These are phyloP conservation scores for Apostasia shenzhenica DNA, from an alignment of 106 monocot genomes.

Conservation along the genomic window DNA sequence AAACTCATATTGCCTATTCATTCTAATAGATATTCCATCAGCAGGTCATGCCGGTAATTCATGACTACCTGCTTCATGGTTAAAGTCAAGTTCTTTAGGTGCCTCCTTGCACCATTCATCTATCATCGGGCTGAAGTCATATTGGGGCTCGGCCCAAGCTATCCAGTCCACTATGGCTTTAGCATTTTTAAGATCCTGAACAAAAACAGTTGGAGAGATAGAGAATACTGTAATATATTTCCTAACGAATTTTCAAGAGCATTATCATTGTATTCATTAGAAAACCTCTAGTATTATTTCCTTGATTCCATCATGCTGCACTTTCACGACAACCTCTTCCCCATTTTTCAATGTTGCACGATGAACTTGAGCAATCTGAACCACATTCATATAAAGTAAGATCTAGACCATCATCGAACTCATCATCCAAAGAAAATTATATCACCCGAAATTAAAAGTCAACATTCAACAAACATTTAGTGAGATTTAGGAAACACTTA, in stretches of 20 bases:
- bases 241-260: neutral
- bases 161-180: slow-evolving; percentile 96
- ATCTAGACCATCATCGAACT: neutral
- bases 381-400: slow-evolving; percentile 3
- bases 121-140: slow-evolving; percentile 88
- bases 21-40: no score
- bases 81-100: slow-evolving; percentile 97
- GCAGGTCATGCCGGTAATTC: neutral
- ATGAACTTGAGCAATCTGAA: slow-evolving; percentile 97
- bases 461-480: neutral
- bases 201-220: slow-evolving; percentile 4
- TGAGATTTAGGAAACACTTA: slow-evolving; percentile 22
- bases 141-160: slow-evolving; percentile 99
- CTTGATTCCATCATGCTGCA: slow-evolving; percentile 95
- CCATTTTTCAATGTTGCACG: slow-evolving; percentile 82
- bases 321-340: slow-evolving; percentile 84
- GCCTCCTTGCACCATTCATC: slow-evolving; percentile 99
- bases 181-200: slow-evolving; percentile 96
- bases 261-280: slow-evolving; percentile 2
- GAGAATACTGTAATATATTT: slow-evolving; percentile 9
- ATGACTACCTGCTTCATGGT: slow-evolving; percentile 85
- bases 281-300: slow-evolving; percentile 86
- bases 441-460: neutral
- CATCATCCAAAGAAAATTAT: neutral
- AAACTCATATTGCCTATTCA: no score